Conservation (phyloP, 805 yeast genomes). For the Yamadazyma sp. region DNA sequence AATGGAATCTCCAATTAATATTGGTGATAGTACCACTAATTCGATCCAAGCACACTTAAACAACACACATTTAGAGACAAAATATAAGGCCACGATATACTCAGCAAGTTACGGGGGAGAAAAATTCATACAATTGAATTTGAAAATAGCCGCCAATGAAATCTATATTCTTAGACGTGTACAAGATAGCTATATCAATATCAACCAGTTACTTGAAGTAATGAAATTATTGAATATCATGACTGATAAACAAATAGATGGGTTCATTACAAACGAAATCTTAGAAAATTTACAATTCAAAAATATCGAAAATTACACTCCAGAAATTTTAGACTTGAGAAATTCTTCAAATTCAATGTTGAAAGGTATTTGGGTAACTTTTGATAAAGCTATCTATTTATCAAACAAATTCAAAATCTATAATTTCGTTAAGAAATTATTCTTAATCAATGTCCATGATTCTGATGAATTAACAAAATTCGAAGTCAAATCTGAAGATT, state of each 20-base stretch:
- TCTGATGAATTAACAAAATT: slow-evolving; percentile 33
- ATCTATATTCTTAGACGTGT: slow-evolving; percentile 35
- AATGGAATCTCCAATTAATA: slow-evolving; percentile 42
- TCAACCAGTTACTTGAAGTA: slow-evolving; percentile 34
- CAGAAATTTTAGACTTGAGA: slow-evolving; percentile 26
- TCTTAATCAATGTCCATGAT: slow-evolving; percentile 44
- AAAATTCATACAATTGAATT: slow-evolving; percentile 31
- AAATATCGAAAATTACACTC: slow-evolving; percentile 16
- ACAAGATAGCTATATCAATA: slow-evolving; percentile 40
- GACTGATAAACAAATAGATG: slow-evolving; percentile 23
- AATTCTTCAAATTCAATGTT: slow-evolving; percentile 24
- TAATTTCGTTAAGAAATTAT: slow-evolving; percentile 32
- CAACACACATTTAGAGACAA: slow-evolving; percentile 31
- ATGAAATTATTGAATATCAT: slow-evolving; percentile 27
- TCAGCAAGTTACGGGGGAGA: slow-evolving; percentile 35
- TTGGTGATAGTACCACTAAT: slow-evolving; percentile 41
- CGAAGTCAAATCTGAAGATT: slow-evolving; percentile 3
- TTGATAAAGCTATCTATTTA: slow-evolving; percentile 40
- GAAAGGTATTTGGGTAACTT: slow-evolving; percentile 42
- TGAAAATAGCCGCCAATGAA: neutral
- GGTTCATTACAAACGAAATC: slow-evolving; percentile 32
- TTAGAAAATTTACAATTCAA: slow-evolving; percentile 28
- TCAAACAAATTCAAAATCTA: slow-evolving; percentile 39
- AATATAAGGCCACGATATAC: slow-evolving; percentile 17
- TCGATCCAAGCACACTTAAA: slow-evolving; percentile 33